These are phyloP conservation scores for Gnomoniopsis sp. DNA, from an alignment of 2,329 filamentous ascomycete species.

Conservation along the genomic window DNA sequence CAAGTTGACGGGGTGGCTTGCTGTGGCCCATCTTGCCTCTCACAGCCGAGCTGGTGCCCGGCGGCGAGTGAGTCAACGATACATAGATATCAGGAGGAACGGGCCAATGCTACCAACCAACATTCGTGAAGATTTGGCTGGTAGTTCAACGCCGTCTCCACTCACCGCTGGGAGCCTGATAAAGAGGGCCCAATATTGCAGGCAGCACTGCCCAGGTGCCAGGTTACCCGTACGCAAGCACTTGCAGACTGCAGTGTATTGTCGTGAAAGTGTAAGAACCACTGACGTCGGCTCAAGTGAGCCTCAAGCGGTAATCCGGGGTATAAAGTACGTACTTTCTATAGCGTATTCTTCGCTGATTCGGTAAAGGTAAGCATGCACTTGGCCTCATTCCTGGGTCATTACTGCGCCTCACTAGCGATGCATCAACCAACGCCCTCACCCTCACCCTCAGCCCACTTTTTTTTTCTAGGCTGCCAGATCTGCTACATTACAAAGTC, in stretches of 20 bases:
- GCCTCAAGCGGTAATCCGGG: not conserved
- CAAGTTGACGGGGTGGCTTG: too few species aligned
- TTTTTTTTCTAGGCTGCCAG: too few species aligned
- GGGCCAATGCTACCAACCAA: not conserved
- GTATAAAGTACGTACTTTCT: not conserved
- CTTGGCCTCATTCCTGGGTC: not conserved
- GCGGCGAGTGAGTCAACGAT: not conserved
- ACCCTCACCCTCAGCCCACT: too few species aligned
- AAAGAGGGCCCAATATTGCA: not conserved
- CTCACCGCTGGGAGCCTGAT: not conserved
- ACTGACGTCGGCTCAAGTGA: not conserved
- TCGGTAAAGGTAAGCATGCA: conserved; percentile 3
- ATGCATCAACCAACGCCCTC: too few species aligned
- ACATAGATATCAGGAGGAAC: not conserved
- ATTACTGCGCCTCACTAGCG: not conserved
- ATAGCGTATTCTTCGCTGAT: not conserved
- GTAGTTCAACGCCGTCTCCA: not conserved
- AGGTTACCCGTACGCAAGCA: too few species aligned
- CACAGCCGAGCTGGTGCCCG: not conserved
- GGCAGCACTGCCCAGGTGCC: too few species aligned
- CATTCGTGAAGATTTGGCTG: not conserved
- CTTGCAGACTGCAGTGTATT: not conserved
- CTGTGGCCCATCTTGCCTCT: too few species aligned
- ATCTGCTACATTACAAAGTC: too few species aligned
- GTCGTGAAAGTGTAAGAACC: too few species aligned